Conservation (phyloP, 768 basidiomycete species). For the Serendipita sp. region DNA sequence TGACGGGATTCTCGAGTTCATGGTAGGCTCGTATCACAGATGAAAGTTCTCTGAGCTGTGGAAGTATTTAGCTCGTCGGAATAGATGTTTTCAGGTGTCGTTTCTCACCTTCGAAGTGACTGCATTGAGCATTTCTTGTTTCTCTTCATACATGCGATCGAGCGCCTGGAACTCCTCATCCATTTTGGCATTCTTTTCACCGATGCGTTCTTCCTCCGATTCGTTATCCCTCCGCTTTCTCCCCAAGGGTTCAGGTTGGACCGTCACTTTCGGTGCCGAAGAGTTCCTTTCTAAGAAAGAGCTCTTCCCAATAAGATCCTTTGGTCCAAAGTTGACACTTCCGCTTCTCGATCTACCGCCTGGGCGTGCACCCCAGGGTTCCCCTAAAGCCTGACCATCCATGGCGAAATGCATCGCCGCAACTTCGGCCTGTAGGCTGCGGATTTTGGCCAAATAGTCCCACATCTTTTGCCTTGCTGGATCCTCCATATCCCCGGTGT, state of each 20-base stretch:
- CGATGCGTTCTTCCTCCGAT: neutral
- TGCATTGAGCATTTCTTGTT: neutral
- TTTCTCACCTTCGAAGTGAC: neutral
- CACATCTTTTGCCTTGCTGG: neutral
- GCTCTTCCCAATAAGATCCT: neutral
- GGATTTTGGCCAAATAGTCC: neutral
- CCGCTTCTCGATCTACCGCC: neutral
- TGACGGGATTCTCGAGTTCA: slow-evolving; percentile 1
- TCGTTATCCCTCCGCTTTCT: neutral
- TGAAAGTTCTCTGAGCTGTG: slow-evolving; percentile 1
- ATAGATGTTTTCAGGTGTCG: neutral
- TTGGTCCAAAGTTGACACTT: neutral
- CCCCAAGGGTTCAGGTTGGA: neutral
- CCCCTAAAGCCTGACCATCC: neutral
- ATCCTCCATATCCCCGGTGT: neutral
- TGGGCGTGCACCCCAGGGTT: neutral
- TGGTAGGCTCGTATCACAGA: neutral
- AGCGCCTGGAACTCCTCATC: neutral
- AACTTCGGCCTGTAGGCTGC: neutral
- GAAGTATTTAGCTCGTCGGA: neutral
- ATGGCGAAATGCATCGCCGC: slow-evolving; percentile 2
- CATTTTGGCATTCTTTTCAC: neutral
- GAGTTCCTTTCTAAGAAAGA: neutral
- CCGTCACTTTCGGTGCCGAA: neutral
- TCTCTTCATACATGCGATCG: neutral